These are phyloP conservation scores for Fusarium scirpi DNA, from an alignment of 2,329 filamentous ascomycete species.

Conservation along the genomic window DNA sequence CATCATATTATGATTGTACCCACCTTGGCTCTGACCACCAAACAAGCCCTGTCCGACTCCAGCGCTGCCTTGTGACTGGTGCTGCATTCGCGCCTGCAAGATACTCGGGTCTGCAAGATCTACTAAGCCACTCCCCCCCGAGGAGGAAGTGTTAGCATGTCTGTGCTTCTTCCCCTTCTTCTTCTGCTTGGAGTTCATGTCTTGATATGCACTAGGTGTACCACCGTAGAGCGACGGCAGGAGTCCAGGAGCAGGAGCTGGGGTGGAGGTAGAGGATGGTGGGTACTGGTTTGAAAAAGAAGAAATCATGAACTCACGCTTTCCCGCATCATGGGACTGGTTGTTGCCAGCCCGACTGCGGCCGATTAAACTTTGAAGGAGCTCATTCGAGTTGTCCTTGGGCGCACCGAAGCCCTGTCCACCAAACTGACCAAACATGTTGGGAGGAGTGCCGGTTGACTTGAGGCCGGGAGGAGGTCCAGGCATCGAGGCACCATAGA, in stretches of 20 bases:
- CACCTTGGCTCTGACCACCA: slow-evolving; percentile 91
- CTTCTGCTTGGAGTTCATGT: slow-evolving; percentile 96
- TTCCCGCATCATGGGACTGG: slow-evolving; percentile 85
- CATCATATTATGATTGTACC: slow-evolving; percentile 90
- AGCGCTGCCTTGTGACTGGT: slow-evolving; percentile 83
- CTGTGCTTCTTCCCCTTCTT: slow-evolving; percentile 99
- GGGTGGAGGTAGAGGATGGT: slow-evolving; percentile 82
- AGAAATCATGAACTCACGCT: slow-evolving; percentile 99
- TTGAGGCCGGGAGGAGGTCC: slow-evolving; percentile 96
- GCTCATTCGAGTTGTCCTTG: slow-evolving; percentile 74
- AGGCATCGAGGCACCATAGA: slow-evolving; percentile 87
- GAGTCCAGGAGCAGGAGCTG: slow-evolving; percentile 90
- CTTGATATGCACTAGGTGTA: slow-evolving; percentile 88
- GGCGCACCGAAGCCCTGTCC: slow-evolving; percentile 75
- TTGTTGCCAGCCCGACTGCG: slow-evolving; percentile 74
- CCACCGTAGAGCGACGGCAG: slow-evolving; percentile 91
- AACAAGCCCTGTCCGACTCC: slow-evolving; percentile 91
- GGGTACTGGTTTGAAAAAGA: slow-evolving; percentile 90
- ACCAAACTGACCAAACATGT: slow-evolving; percentile 94
- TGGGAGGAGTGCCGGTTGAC: slow-evolving; percentile 92
- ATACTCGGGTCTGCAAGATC: slow-evolving; percentile 99
- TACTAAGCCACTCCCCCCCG: slow-evolving; percentile 98
- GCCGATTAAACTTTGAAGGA: slow-evolving; percentile 86
- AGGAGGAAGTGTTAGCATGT: slow-evolving; percentile 99
- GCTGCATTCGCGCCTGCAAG: slow-evolving; percentile 96